A percentile compares a stretch with the other conserved stretches of the same genome.
Conservation (phyloP, 805 yeast genomes). For the Saccharomycopsis microspora region DNA sequence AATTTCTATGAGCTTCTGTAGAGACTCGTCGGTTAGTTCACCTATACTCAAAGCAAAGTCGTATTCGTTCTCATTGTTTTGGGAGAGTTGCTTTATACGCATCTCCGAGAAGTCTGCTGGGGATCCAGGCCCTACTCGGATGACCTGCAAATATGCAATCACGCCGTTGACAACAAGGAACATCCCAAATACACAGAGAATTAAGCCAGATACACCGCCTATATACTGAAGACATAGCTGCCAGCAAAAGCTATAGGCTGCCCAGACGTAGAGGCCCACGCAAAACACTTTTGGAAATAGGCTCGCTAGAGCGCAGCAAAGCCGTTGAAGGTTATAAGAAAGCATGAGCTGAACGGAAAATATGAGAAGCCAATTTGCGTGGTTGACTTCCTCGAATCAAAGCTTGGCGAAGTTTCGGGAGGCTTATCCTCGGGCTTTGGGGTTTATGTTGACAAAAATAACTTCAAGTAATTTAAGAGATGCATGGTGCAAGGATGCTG, state of each 20-base stretch:
- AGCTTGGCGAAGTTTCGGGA: too few species aligned
- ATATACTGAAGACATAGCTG: slow-evolving; percentile 21
- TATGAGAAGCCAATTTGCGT: too few species aligned
- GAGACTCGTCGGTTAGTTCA: slow-evolving; percentile 8
- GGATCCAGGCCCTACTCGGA: slow-evolving; percentile 41
- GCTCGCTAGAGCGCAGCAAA: slow-evolving; percentile 25
- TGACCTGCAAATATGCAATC: slow-evolving; percentile 35
- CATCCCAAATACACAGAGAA: slow-evolving; percentile 20
- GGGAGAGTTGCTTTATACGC: neutral
- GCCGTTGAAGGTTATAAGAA: slow-evolving; percentile 5
- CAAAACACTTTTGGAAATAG: slow-evolving; percentile 39
- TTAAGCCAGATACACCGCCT: slow-evolving; percentile 13
- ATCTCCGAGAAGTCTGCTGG: slow-evolving; percentile 36
- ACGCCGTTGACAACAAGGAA: slow-evolving; percentile 25
- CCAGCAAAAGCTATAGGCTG: slow-evolving; percentile 27
- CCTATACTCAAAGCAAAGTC: neutral
- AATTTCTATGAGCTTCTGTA: slow-evolving; percentile 2
- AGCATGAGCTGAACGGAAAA: too few species aligned
- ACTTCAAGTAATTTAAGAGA: too few species aligned
- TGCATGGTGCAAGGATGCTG: too few species aligned
- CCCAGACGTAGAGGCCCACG: slow-evolving; percentile 33
- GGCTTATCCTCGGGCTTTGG: too few species aligned
- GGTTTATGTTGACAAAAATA: too few species aligned
- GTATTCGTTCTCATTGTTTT: neutral
- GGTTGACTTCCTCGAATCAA: too few species aligned